Base-by-base conservation (phyloP, 2,329 filamentous ascomycete species). In the Fusarium azukiicola region DNA sequence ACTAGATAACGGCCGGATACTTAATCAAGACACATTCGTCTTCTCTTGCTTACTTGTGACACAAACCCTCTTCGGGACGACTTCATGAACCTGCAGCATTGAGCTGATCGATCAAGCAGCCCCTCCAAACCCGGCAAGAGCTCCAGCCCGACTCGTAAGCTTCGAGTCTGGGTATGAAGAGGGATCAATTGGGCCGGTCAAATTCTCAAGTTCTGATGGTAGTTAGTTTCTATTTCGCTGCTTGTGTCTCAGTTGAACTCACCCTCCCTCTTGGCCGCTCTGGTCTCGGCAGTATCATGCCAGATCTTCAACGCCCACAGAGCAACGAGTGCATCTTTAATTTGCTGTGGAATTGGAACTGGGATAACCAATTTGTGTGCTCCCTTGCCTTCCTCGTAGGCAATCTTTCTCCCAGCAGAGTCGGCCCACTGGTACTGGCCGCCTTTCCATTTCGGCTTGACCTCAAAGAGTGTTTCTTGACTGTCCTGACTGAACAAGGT, bases 231-330 rank as follows among this genome's bases (percentile, higher is more conserved):
- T 74, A 5, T 74, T 73, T 21, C 21, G 6, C 36, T n/a, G 16
- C 40, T 6, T 6, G 13, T 10, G 36, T 6, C 9, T 32, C 12
- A 21, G 5, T 3, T 21, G 1, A 1, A 12, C 68, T 63, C 19
- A 44, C 73, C 73, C 66, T 32, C 21, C 40, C 52, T 32, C 10
- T 40, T 40, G 44, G 40, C 38, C 6, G 32, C 8, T 6, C n/a
- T 68, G 19, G 21, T 23, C 9, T 67, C 56, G 2, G 47, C 32
- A 32, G 61, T 36, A 16, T 74, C 42, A 38, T 80, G 50, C 76
- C 78, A 80, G 19, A 80, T 40, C n/a, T 71, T 74, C 46, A 80
- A 58, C 1, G 54, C 54, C 78, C 78, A 80, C 14, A 74, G 16
- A 4, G 78, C 78, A 9, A 67, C 75, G 6, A 80, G 27, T 11